Evolutionary conservation across 2,329 filamentous ascomycete species (phyloP).

Genomic region (Sporothrix pallida): DNA sequence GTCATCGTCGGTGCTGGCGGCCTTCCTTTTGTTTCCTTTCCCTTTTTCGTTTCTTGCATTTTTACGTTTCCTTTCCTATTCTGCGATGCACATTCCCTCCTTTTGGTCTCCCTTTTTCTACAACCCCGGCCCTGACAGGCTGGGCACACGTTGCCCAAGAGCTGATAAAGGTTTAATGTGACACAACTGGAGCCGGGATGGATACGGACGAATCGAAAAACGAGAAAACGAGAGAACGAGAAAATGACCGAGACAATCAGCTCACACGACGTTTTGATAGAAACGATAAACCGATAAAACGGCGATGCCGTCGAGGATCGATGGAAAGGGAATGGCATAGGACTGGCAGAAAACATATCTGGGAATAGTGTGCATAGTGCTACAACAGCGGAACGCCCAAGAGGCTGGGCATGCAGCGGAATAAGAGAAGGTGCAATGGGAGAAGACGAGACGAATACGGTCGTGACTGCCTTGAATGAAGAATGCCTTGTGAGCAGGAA

Average conservation of each 20-base stretch:
- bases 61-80: too few species aligned
- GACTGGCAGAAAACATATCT: neutral
- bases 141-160: too few species aligned
- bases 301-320: slow-evolving; percentile 4
- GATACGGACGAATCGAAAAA: neutral
- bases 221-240: neutral
- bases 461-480: neutral
- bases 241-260: too few species aligned
- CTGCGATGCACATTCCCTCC: too few species aligned
- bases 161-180: too few species aligned
- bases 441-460: neutral
- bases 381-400: slow-evolving; percentile 16
- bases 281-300: neutral
- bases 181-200: too few species aligned
- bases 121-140: too few species aligned
- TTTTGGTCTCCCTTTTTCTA: too few species aligned
- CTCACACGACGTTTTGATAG: too few species aligned
- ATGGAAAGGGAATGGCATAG: neutral
- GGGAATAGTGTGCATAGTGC: neutral
- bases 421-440: neutral
- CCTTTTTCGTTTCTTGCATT: too few species aligned
- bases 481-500: neutral
- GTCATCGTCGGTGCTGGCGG: too few species aligned
- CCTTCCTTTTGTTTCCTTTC: too few species aligned
- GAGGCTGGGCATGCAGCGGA: slow-evolving; percentile 11